A percentile compares a stretch with the other conserved stretches of the same genome.
These are phyloP conservation scores for Microglena sp. DNA, from an alignment of 139 green algal species.

Conservation along the genomic window DNA sequence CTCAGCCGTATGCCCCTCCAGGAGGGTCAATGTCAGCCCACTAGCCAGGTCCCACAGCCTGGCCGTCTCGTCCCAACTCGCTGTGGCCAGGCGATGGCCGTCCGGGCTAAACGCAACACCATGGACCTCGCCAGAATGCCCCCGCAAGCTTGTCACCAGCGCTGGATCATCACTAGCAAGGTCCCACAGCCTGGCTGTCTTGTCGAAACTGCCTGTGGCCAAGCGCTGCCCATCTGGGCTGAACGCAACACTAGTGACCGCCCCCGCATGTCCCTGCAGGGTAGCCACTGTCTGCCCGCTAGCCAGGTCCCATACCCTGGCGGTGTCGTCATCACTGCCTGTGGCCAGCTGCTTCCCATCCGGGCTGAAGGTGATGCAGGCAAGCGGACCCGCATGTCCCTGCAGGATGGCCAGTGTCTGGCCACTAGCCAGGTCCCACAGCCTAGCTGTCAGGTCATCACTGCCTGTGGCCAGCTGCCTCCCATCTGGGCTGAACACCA, in stretches of 20 bases:
- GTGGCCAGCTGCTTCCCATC: background rate
- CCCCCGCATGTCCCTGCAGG: background rate
- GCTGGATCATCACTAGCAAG: background rate
- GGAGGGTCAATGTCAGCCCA: too few species aligned
- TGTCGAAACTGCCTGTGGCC: background rate
- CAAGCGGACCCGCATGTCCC: too few species aligned
- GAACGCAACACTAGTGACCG: background rate
- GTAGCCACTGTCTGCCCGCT: background rate
- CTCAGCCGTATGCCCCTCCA: background rate
- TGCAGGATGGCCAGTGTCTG: too few species aligned
- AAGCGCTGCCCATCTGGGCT: background rate
- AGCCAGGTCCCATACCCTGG: background rate
- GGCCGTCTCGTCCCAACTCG: background rate
- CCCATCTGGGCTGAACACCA: background rate
- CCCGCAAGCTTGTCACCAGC: background rate
- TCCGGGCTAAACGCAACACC: conserved; percentile 5
- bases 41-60: conserved; percentile 7
- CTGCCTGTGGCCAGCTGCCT: background rate
- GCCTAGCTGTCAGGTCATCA: background rate
- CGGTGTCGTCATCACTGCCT: background rate
- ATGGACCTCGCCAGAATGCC: background rate
- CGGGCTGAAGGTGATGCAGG: conserved; percentile 2
- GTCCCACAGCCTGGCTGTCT: background rate
- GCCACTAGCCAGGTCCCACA: conserved; percentile 5
- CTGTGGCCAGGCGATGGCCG: conserved; percentile 3